Conservation (phyloP, 139 green algal genomes). For the Trebouxia sp. region DNA sequence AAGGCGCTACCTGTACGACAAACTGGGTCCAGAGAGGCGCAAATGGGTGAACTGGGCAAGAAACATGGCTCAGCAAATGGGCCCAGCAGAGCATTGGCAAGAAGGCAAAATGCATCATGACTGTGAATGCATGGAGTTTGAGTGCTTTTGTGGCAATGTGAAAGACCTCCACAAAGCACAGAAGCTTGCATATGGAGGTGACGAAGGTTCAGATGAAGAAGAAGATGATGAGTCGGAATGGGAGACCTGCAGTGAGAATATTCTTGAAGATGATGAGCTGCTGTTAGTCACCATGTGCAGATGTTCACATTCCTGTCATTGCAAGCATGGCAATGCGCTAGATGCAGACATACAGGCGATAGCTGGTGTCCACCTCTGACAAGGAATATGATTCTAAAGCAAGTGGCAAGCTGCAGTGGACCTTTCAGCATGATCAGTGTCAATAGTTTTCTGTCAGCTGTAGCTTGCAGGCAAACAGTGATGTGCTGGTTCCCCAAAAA, state of each 20-base stretch:
- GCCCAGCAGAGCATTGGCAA: background rate
- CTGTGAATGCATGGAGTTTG: slow-evolving; percentile 3
- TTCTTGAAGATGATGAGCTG: background rate
- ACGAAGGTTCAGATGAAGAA: background rate
- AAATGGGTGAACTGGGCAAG: background rate
- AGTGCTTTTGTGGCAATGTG: background rate
- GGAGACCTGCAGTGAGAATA: background rate
- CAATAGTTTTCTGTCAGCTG: too few relatives aligned
- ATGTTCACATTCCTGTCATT: background rate
- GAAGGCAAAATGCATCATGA: background rate
- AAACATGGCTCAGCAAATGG: background rate
- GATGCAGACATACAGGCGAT: background rate
- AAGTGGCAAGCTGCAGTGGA: too few relatives aligned
- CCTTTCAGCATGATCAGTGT: too few relatives aligned
- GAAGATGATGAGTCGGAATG: background rate
- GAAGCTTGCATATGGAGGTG: background rate
- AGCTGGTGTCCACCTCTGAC: too few relatives aligned
- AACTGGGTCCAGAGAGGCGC: background rate
- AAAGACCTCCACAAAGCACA: background rate
- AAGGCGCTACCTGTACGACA: background rate
- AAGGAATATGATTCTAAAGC: too few relatives aligned
- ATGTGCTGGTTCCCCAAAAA: too few relatives aligned
- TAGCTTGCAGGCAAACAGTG: too few relatives aligned
- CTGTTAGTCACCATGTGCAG: too few relatives aligned
- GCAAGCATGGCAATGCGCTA: too few relatives aligned